Base-by-base conservation (phyloP, 305 asterid genomes). In the Solanum hybrid region DNA sequence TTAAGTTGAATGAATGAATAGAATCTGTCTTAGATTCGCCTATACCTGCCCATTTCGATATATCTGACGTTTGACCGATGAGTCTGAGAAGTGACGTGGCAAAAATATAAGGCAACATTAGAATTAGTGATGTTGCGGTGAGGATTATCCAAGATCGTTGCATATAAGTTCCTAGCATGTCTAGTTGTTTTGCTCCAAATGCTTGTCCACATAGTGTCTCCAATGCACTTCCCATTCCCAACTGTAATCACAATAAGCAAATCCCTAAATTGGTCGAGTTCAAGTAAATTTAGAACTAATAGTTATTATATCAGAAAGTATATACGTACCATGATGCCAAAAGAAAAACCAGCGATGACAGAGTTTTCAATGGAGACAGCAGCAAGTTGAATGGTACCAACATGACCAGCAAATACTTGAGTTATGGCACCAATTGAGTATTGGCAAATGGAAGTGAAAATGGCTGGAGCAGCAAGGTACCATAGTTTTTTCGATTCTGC, bases 141-240 rank as follows among this genome's bases (percentile, higher is more conserved):
- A 94, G 95, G 79, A 95, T 89, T 17, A 94, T 27, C 95, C 93
- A 94, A 60, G 98, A 91, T 88, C 93, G 91, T 37, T 96, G 97
- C 96, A 96, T 92, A 90, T 94, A 94, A 78, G 94, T 88, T 6
- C 97, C 97, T 0, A 96, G 91, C 93, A 94, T 91, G 29, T 94
- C 91, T 3, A 89, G 7, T 64, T 93, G 95, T 37, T 93, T 91
- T 0, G 96, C 98, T 9, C 98, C 97, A 26, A 35, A 96, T 1
- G 97, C 98, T 93, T 96, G 97, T 7, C 98, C 97, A 10, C 98
- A 95, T n/a, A 93, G 94, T 2, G 98, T 95, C 89, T 94, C 96
- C 31, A 95, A 69, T 9, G 96, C 98, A 94, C 96, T 94, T 79
- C 95, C 94, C 93, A 95, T 91, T 31, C 98, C 98, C 79, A 91